Evolutionary conservation across 805 yeast species (phyloP).

Genomic region (Nakazawaea molendinolei): DNA sequence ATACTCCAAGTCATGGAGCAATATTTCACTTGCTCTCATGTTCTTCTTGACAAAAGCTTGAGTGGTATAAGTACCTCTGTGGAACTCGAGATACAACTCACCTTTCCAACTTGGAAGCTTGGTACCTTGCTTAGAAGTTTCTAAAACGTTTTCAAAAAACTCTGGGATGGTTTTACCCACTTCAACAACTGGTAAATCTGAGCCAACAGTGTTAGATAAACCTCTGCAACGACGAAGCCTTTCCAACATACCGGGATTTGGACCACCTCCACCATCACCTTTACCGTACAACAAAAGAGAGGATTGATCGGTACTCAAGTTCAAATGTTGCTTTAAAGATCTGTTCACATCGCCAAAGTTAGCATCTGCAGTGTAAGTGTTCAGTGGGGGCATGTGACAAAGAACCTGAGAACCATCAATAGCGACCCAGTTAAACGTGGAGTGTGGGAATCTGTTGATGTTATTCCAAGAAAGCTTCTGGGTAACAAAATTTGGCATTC

Average conservation of each 20-base stretch:
- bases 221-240: constrained; percentile 90
- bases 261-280: constrained; percentile 99
- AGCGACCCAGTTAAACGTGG: constrained; percentile 93
- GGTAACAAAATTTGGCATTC: constrained; percentile 78
- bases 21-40: constrained; percentile 70
- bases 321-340: constrained; percentile 75
- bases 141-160: constrained; percentile 62
- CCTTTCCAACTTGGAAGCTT: constrained; percentile 86
- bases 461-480: constrained; percentile 97
- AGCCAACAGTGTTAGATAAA: constrained; percentile 69
- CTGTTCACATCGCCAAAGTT: constrained; percentile 89
- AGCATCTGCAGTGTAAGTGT: constrained; percentile 91
- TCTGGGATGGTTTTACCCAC: constrained; percentile 75
- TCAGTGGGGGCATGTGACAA: constrained; percentile 97
- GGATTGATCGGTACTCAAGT: constrained; percentile 70
- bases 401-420: constrained; percentile 89
- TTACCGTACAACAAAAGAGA: constrained; percentile 82
- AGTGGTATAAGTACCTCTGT: constrained; percentile 94
- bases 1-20: constrained; percentile 80
- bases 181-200: constrained; percentile 70
- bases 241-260: constrained; percentile 88
- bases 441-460: constrained; percentile 82
- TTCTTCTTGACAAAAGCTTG: constrained; percentile 81
- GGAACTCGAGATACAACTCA: constrained; percentile 90
- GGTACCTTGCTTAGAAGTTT: constrained; percentile 57